A percentile compares a stretch with the other conserved stretches of the same genome.
Conservation (phyloP, 768 basidiomycete species). For the Exsudoporus frostii region DNA sequence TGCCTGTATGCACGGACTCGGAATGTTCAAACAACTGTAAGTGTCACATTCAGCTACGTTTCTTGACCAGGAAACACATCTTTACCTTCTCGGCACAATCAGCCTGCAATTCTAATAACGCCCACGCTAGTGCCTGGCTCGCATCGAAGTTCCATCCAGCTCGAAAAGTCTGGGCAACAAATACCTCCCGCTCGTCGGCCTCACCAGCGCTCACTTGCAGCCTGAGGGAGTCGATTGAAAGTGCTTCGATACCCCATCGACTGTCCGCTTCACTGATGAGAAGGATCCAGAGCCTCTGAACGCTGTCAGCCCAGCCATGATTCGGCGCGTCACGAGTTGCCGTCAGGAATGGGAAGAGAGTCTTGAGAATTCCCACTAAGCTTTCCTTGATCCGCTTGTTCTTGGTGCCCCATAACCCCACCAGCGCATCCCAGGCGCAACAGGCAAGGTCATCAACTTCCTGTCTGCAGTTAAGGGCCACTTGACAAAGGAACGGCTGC, state of each 20-base stretch:
- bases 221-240: slow-evolving; percentile 65
- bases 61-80: neutral
- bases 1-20: slow-evolving; percentile 48
- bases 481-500: slow-evolving; percentile 64
- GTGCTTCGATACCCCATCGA: slow-evolving; percentile 60
- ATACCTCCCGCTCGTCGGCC: slow-evolving; percentile 38
- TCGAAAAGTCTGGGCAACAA: slow-evolving; percentile 63
- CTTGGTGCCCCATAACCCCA: slow-evolving; percentile 77
- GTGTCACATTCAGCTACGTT: neutral
- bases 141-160: slow-evolving; percentile 71
- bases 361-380: slow-evolving; percentile 67
- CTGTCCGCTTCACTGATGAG: slow-evolving; percentile 62
- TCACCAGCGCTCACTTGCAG: slow-evolving; percentile 39
- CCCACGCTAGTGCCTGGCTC: slow-evolving; percentile 74
- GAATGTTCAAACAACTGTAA: slow-evolving; percentile 60
- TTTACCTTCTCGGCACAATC: slow-evolving; percentile 70
- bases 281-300: slow-evolving; percentile 51
- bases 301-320: slow-evolving; percentile 44
- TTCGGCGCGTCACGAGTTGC: slow-evolving; percentile 31
- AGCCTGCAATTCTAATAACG: slow-evolving; percentile 73
- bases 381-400: slow-evolving; percentile 75
- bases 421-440: slow-evolving; percentile 58
- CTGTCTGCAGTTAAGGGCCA: slow-evolving; percentile 71
- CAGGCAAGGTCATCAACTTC: slow-evolving; percentile 60
- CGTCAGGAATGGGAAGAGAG: slow-evolving; percentile 69